Evolutionary conservation across 495 filamentous ascomycete genomes (phyloP), one percentile per base, ranked within the genome.

Genomic region (Penicillium cosmopolitanum): DNA sequence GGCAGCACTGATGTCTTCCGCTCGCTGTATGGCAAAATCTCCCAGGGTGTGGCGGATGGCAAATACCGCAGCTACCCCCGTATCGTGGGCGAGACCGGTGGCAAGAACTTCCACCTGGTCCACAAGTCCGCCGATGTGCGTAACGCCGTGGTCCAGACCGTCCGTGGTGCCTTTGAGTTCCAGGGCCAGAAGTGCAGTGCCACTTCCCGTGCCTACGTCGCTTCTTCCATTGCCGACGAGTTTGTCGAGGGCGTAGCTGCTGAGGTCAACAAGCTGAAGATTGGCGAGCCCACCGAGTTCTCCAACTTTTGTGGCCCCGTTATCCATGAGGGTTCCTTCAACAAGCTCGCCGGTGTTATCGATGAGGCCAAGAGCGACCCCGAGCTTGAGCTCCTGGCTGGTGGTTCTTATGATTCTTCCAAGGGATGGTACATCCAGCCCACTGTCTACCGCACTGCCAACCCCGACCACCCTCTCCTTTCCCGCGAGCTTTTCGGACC

Each of bases 101-200:
- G 90, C 61, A 94, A 94, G 85, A 94, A 94, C 78, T 94, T 93
- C 82, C 90, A 93, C 74, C 73, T 94, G 55, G 71, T 94, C 23
- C 90, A 93, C 75, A 73, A 80, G 53, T 89, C 86, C 1, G 90
- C 90, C 34, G 87, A 93, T 66, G 61, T 93, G 28, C 82, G 83
- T 50, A 92, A 93, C 65, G 90, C 90, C 40, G 89, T 84, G 13
- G 77, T 89, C 23, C 87, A 93, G 62, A 93, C 90, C 31, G 84
- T 94, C 16, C 87, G 90, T 55, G 90, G 89, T 54, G 89, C 90
- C 18, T 94, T 93, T 66, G 90, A 94, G 77, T 94, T 89, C 76
- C 89, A 92, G 71, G 90, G 90, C 19, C 90, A 94, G 74, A 94
- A 95, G 75, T 95, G 91, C 79, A 91, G 88, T 66, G 91, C 91